A percentile compares a stretch with the other conserved stretches of the same genome.
These are phyloP conservation scores for Lentinus tigrinus DNA, from an alignment of 768 basidiomycete genomes.

Conservation along the genomic window DNA sequence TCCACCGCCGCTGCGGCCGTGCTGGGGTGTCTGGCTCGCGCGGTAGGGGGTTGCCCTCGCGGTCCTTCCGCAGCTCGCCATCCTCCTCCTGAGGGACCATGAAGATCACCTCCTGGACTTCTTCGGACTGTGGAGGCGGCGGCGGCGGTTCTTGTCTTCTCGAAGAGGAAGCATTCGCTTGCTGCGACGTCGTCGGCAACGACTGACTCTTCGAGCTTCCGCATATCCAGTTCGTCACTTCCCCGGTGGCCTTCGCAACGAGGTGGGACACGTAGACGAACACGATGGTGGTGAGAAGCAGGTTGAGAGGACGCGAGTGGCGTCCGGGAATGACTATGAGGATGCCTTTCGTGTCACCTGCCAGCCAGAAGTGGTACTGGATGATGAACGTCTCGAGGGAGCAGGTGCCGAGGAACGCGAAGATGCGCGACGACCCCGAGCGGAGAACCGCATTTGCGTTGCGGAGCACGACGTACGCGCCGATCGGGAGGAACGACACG, in stretches of 20 bases:
- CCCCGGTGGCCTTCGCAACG: conserved; percentile 72
- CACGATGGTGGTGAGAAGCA: conserved; percentile 69
- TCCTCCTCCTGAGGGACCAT: conserved; percentile 19
- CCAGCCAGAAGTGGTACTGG: conserved; percentile 87
- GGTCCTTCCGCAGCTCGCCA: conserved; percentile 19
- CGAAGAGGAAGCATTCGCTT: neutral
- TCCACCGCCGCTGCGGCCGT: conserved; percentile 43
- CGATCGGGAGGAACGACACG: conserved; percentile 77
- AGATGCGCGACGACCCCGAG: conserved; percentile 63
- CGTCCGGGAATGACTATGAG: conserved; percentile 77
- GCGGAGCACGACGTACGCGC: conserved; percentile 72
- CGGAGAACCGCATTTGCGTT: conserved; percentile 73
- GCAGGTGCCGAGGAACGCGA: conserved; percentile 82
- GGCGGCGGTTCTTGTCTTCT: neutral
- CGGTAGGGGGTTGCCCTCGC: conserved; percentile 31
- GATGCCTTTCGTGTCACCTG: conserved; percentile 79
- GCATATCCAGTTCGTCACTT: conserved; percentile 63
- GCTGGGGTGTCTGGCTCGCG: conserved; percentile 40
- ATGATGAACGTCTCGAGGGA: conserved; percentile 92
- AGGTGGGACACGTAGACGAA: conserved; percentile 82
- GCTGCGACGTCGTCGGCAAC: conserved; percentile 20
- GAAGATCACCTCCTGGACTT: conserved; percentile 25
- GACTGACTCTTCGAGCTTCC: conserved; percentile 29
- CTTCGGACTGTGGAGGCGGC: neutral
- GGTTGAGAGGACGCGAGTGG: conserved; percentile 72